These are phyloP conservation scores for Gamsiella multidivaricata DNA, from an alignment of 192 early-diverging fungal genomes.

Conservation along the genomic window DNA sequence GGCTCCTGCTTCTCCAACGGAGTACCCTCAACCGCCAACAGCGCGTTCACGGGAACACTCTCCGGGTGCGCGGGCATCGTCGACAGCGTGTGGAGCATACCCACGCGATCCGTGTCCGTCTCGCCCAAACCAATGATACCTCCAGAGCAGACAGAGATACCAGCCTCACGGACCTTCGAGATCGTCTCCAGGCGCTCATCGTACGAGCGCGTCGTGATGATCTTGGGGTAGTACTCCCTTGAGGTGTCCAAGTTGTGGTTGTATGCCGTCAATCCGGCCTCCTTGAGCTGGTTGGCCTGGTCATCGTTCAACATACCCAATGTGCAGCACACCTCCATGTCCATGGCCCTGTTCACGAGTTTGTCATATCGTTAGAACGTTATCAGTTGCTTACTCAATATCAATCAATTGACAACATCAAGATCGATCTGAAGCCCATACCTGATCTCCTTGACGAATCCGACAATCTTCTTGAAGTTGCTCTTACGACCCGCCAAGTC, in stretches of 20 bases:
- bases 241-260: conserved; percentile 89
- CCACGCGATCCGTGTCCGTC: conserved; percentile 74
- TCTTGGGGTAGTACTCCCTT: conserved; percentile 83
- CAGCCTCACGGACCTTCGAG: conserved; percentile 75
- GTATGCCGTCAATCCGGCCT: conserved; percentile 87
- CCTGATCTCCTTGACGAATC: conserved; percentile 81
- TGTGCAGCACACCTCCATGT: conserved; percentile 90
- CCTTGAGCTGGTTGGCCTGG: conserved; percentile 81
- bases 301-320: conserved; percentile 82
- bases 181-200: conserved; percentile 84
- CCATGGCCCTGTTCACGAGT: conserved; percentile 72
- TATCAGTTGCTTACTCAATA: no score
- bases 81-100: conserved; percentile 79
- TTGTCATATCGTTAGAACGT: no score
- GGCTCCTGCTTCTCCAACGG: conserved; percentile 80
- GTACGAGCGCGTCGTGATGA: conserved; percentile 84
- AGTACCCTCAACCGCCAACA: conserved; percentile 85
- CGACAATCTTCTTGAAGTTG: conserved; percentile 83
- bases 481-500: conserved; percentile 82
- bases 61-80: conserved; percentile 80
- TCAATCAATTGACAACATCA: no score
- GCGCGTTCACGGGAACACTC: conserved; percentile 82
- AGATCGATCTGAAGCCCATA: no score
- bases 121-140: conserved; percentile 90
- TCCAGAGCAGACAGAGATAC: conserved; percentile 85